A percentile compares a stretch with the other conserved stretches of the same genome.
Conservation (phyloP, 495 filamentous ascomycete species). For the Symbiotaphrina buchneri region DNA sequence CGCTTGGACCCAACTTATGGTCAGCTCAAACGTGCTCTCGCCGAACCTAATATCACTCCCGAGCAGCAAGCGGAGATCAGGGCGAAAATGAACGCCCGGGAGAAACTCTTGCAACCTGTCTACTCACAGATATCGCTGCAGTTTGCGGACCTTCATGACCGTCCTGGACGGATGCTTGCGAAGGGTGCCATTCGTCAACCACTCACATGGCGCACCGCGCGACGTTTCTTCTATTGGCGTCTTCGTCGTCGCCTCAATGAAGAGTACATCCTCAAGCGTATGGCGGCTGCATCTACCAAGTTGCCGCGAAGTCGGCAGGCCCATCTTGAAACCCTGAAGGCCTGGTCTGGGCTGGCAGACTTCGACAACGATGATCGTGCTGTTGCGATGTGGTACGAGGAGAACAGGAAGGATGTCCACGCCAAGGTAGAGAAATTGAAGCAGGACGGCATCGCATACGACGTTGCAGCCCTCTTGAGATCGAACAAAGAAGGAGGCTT, state of each 20-base stretch:
- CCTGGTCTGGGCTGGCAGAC: conserved; percentile 52
- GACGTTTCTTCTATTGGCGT: conserved; percentile 99
- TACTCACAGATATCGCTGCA: conserved; percentile 86
- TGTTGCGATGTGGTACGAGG: conserved; percentile 93
- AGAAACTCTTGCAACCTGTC: conserved; percentile 72
- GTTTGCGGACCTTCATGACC: conserved; percentile 93
- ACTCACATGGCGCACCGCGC: conserved; percentile 69
- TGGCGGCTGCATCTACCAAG: conserved; percentile 31
- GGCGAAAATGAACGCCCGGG: conserved; percentile 65
- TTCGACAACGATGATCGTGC: conserved; percentile 58
- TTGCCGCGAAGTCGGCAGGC: conserved; percentile 24
- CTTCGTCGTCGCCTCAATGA: conserved; percentile 90
- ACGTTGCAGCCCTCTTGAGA: conserved; percentile 59
- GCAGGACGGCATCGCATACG: conserved; percentile 48
- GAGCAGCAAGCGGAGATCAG: conserved; percentile 62
- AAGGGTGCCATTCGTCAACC: conserved; percentile 78
- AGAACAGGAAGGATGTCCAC: conserved; percentile 64
- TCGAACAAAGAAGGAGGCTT: conserved; percentile 55
- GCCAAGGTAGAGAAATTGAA: conserved; percentile 61
- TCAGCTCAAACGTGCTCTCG: conserved; percentile 53
- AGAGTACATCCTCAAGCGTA: conserved; percentile 80
- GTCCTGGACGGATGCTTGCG: conserved; percentile 90
- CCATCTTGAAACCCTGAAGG: conserved; percentile 44
- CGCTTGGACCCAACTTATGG: conserved; percentile 72
- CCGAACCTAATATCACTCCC: conserved; percentile 40